Conservation (phyloP, 805 yeast species). For the Pachysolen tannophilus region DNA sequence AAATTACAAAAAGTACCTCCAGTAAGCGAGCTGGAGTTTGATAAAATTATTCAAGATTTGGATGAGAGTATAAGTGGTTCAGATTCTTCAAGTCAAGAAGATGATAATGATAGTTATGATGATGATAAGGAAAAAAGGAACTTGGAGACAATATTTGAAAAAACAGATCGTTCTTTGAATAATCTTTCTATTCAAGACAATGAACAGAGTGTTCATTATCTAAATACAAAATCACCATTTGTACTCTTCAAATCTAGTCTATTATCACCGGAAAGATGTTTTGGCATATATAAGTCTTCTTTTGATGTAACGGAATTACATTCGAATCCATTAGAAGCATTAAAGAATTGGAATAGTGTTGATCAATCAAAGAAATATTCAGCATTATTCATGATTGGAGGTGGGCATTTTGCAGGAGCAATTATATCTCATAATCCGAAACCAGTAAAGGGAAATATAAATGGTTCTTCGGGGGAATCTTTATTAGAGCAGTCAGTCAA, state of each 20-base stretch:
- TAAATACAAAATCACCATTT: constrained; percentile 66
- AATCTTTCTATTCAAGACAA: constrained; percentile 15
- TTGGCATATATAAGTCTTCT: constrained; percentile 62
- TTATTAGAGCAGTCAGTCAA: constrained; percentile 57
- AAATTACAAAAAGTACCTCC: constrained; percentile 33
- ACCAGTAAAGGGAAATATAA: constrained; percentile 47
- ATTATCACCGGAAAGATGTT: constrained; percentile 37
- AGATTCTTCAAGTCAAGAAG: constrained; percentile 29
- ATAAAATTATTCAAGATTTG: constrained; percentile 38
- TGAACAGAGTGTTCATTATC: constrained; percentile 35
- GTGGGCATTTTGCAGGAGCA: constrained; percentile 98
- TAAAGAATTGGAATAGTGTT: constrained; percentile 29
- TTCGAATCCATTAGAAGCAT: constrained; percentile 39
- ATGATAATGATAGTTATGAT: constrained; percentile 24
- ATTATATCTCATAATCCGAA: constrained; percentile 67
- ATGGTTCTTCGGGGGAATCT: constrained; percentile 29
- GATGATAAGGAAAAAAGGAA: constrained; percentile 10
- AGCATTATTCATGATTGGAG: constrained; percentile 89
- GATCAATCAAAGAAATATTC: constrained; percentile 33
- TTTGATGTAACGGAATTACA: constrained; percentile 34
- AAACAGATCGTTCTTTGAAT: not conserved
- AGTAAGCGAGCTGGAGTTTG: constrained; percentile 52
- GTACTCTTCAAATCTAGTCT: constrained; percentile 46
- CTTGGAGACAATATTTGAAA: constrained; percentile 16
- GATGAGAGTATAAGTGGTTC: constrained; percentile 57